A percentile compares a stretch with the other conserved stretches of the same genome.
Conservation (phyloP, 169 alveolate genomes). For the Cryptosporidium baileyi region DNA sequence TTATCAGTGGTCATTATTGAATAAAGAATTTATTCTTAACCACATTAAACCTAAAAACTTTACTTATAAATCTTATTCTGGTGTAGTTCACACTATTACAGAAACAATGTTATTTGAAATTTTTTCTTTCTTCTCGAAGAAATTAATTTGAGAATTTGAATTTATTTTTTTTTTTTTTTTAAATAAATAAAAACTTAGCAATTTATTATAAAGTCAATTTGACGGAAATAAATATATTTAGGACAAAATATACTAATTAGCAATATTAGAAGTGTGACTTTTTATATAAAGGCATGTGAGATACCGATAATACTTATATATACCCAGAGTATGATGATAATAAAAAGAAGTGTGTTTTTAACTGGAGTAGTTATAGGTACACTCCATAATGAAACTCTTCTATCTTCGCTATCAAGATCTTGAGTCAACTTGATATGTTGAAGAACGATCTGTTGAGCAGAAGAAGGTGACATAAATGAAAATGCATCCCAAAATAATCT, state of each 20-base stretch:
- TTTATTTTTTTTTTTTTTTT: not conserved
- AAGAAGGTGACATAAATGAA: constrained; percentile 64
- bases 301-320: constrained; percentile 40
- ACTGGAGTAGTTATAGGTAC: constrained; percentile 29
- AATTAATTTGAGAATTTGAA: not conserved
- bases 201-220: not conserved
- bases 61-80: constrained; percentile 25
- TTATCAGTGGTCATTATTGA: constrained; percentile 20
- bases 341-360: constrained; percentile 12
- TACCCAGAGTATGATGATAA: constrained; percentile 25
- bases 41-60: constrained; percentile 26
- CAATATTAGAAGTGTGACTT: not conserved
- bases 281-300: not conserved
- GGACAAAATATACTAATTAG: not conserved
- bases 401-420: constrained; percentile 52
- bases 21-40: not conserved
- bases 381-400: constrained; percentile 41
- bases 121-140: constrained; percentile 17
- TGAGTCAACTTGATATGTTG: constrained; percentile 61
- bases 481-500: constrained; percentile 65
- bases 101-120: constrained; percentile 11
- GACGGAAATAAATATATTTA: not conserved
- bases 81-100: constrained; percentile 49
- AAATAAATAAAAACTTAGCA: not conserved
- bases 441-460: constrained; percentile 64